A percentile compares a stretch with the other conserved stretches of the same genome.
These are phyloP conservation scores for Sporothrix variecibatus DNA, from an alignment of 2,329 filamentous ascomycete genomes.

Conservation along the genomic window DNA sequence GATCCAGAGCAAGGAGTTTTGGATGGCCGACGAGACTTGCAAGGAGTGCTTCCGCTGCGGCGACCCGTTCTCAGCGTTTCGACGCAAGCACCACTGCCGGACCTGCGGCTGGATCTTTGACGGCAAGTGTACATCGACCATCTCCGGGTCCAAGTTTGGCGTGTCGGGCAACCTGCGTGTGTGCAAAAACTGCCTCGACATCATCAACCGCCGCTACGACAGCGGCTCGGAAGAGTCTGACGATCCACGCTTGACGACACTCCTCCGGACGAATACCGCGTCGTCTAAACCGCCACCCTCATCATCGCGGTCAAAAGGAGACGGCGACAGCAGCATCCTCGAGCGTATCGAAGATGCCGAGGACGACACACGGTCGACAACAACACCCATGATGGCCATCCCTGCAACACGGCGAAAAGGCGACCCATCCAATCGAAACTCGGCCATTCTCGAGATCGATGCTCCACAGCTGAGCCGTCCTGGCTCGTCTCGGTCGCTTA, in stretches of 20 bases:
- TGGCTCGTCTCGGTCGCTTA: constrained; percentile 88
- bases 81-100: constrained; percentile 94
- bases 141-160: constrained; percentile 83
- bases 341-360: constrained; percentile 48
- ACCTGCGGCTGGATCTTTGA: constrained; percentile 98
- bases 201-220: constrained; percentile 88
- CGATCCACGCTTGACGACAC: constrained; percentile 66
- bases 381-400: constrained; percentile 72
- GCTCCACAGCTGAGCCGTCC: constrained; percentile 81
- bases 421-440: constrained; percentile 75
- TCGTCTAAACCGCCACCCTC: constrained; percentile 44
- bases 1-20: constrained; percentile 91
- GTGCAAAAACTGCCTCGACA: constrained; percentile 87
- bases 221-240: constrained; percentile 86
- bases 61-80: constrained; percentile 86
- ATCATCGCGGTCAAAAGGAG: constrained; percentile 40
- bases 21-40: constrained; percentile 98
- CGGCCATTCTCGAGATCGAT: constrained; percentile 88
- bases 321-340: constrained; percentile 45
- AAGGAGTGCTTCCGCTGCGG: constrained; percentile 96
- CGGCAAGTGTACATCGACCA: constrained; percentile 90
- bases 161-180: constrained; percentile 82
- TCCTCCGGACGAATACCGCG: constrained; percentile 58
- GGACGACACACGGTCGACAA: constrained; percentile 56
- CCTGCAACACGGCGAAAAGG: constrained; percentile 65